Base-by-base conservation (phyloP, 495 filamentous ascomycete species). In the Xylaria palmicola region DNA sequence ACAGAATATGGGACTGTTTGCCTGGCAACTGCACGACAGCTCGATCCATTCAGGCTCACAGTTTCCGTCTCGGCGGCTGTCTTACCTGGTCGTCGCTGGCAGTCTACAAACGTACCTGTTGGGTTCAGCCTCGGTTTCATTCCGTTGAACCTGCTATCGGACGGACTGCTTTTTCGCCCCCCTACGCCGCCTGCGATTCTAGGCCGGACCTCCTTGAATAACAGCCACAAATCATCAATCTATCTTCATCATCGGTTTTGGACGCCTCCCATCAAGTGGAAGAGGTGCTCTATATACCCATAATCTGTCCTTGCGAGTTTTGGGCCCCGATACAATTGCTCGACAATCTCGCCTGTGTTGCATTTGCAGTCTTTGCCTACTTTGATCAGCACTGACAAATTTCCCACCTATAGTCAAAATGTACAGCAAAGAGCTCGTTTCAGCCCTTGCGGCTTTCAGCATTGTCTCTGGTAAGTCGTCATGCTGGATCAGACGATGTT, bases 341-440 rank as follows among this genome's bases (percentile, higher is more conserved):
- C 55, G 22, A 40, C 54, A 63, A 61, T 66, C 54, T 62, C 60
- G 22, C 69, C 13, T 36, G 34, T 26, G 19, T 55, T 13, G 26
- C 9, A 13, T 39, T 52, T 1, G 8, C 30, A 52, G 34, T 40
- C 19, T n/a, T 48, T 48, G 8, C 9, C 19, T 8, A 17, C 8
- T 29, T 36, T 36, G 6, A 37, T 20, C 27, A 59, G 26, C 37
- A 22, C 57, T 60, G 48, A 60, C 48, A 19, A 49, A 32, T 36
- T 48, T 54, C 51, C 66, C 62, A 65, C 62, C 68, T 62, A 74
- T 65, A 71, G 72, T 71, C 82, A 81, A 71, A 72, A 97, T 98
- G 93, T 83, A 87, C 72, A 81, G 86, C 79, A 78, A 83, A 77
- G 85, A 87, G 71, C 81, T 91, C 76, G 72, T 92, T 62, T 81